Percentiles rank a stretch among this genome's conserved stretches.
Evolutionary conservation across 2,329 filamentous ascomycete genomes (phyloP).

Genomic region (Sporothrix variecibatus): DNA sequence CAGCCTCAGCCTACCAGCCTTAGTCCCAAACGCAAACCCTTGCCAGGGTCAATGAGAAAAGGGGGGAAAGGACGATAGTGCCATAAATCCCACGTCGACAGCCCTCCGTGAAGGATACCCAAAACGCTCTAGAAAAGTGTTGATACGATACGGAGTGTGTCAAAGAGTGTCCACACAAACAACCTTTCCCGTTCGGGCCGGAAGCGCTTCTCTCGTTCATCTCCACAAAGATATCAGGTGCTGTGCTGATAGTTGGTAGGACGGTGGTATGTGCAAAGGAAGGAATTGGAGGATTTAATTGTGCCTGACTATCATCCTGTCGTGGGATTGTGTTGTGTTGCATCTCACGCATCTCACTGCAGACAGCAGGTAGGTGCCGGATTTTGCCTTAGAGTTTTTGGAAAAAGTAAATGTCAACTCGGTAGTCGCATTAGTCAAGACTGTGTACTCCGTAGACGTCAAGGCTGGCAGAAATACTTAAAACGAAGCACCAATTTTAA

Average conservation of each 20-base stretch:
- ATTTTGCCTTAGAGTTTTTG: not conserved
- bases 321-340: not conserved
- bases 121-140: no score
- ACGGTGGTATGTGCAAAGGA: no score
- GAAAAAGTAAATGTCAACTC: not conserved
- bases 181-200: not conserved
- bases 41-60: not conserved
- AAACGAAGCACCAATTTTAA: no score
- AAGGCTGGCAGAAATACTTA: no score
- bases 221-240: not conserved
- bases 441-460: not conserved
- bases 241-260: not conserved
- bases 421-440: not conserved
- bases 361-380: not conserved
- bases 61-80: not conserved
- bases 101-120: not conserved
- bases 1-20: not conserved
- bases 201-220: not conserved
- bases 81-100: not conserved
- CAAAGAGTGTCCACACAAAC: not conserved
- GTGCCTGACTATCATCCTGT: not conserved
- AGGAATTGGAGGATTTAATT: not conserved
- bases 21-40: not conserved
- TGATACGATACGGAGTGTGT: not conserved
- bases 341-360: not conserved